phyloP scores from a whole-genome alignment of 2,329 filamentous ascomycete species.

The Hymenoscyphus occultus region DNA sequence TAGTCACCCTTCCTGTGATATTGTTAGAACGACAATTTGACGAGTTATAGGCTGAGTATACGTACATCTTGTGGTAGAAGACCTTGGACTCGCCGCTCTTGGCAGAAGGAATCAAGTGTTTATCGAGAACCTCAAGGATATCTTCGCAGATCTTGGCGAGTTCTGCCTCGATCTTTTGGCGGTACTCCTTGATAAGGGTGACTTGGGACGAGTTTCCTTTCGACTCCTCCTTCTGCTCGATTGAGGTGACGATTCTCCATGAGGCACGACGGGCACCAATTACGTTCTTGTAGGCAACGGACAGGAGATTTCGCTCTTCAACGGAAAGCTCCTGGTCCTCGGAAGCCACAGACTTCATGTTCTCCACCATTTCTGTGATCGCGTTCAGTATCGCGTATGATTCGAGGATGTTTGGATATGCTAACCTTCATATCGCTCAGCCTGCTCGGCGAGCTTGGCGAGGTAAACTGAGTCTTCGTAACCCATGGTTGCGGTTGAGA shows the following conservation, averaged over 20 bases:
- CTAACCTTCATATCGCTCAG: constrained; percentile 99
- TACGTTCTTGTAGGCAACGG: constrained; percentile 99
- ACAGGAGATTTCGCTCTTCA: constrained; percentile 96
- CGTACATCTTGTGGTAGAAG: constrained; percentile 99
- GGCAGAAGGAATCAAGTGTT: constrained; percentile 90
- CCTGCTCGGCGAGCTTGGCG: constrained; percentile 99
- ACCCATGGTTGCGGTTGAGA: constrained; percentile 72
- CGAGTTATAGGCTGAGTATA: constrained; percentile 20
- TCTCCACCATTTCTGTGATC: constrained; percentile 91
- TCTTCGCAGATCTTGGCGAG: constrained; percentile 97
- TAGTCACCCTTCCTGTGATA: constrained; percentile 91
- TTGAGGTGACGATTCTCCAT: constrained; percentile 97
- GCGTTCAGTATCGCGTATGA: constrained; percentile 21
- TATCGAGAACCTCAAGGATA: constrained; percentile 89
- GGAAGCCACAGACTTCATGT: constrained; percentile 98
- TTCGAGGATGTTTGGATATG: constrained; percentile 29
- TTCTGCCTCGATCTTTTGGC: constrained; percentile 96
- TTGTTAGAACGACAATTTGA: constrained; percentile 14
- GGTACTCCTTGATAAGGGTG: constrained; percentile 92
- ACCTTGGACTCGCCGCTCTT: constrained; percentile 98
- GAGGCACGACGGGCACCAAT: constrained; percentile 95
- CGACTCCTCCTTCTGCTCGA: constrained; percentile 99
- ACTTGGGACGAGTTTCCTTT: constrained; percentile 96
- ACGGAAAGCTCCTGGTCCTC: constrained; percentile 80
- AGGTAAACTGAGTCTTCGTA: constrained; percentile 99